Evolutionary conservation across 139 green algal genomes (phyloP).

Genomic region (Tetraselmis chui): DNA sequence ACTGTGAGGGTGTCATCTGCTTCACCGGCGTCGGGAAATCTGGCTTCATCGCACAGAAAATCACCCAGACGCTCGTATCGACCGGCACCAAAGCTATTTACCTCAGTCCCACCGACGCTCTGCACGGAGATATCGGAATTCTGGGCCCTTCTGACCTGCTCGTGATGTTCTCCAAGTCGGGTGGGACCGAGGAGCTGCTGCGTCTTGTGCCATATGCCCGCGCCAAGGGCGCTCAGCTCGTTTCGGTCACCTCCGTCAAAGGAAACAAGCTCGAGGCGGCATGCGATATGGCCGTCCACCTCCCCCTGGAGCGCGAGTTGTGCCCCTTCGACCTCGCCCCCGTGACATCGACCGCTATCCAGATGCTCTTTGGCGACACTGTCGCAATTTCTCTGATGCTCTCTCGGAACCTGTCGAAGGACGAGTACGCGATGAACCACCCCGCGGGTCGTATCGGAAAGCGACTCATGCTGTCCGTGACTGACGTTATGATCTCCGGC

Average conservation of each 20-base stretch:
- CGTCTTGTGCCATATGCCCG: slow-evolving; percentile 50
- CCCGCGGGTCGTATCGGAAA: slow-evolving; percentile 53
- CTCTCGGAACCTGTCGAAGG: slow-evolving; percentile 36
- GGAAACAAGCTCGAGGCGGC: slow-evolving; percentile 32
- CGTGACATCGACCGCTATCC: slow-evolving; percentile 51
- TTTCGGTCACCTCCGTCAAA: slow-evolving; percentile 29
- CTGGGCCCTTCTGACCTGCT: slow-evolving; percentile 38
- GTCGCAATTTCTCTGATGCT: slow-evolving; percentile 53
- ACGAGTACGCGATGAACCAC: slow-evolving; percentile 59
- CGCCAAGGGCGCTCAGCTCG: slow-evolving; percentile 51
- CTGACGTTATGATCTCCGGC: slow-evolving; percentile 38
- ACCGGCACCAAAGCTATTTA: slow-evolving; percentile 59
- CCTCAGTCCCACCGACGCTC: slow-evolving; percentile 46
- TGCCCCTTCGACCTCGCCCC: slow-evolving; percentile 59
- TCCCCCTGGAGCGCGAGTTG: slow-evolving; percentile 54
- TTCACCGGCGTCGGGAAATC: slow-evolving; percentile 62
- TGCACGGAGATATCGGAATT: slow-evolving; percentile 63
- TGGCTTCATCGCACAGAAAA: slow-evolving; percentile 66
- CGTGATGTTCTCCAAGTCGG: slow-evolving; percentile 50
- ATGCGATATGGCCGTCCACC: slow-evolving; percentile 41
- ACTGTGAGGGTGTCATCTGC: slow-evolving; percentile 44
- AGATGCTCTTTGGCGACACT: slow-evolving; percentile 63
- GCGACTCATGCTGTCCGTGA: slow-evolving; percentile 45
- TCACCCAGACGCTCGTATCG: slow-evolving; percentile 54
- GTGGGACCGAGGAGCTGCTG: slow-evolving; percentile 52